Conservation (phyloP, 768 basidiomycete genomes). For the Lepiota venenata region DNA sequence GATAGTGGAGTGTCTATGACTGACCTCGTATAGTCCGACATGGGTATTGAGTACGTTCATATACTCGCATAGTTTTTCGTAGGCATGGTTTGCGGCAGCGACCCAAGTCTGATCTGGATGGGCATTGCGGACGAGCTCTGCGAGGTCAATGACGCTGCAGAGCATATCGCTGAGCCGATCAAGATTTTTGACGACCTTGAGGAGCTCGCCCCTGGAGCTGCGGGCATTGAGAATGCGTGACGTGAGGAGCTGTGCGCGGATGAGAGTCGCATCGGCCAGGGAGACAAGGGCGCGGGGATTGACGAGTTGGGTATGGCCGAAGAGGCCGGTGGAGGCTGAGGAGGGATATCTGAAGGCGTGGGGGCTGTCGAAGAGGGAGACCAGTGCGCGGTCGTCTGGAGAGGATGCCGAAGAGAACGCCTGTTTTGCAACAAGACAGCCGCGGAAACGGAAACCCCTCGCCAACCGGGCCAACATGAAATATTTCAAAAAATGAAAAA, state of each 20-base stretch:
- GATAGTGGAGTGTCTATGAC: conserved; percentile 22
- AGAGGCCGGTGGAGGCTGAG: conserved; percentile 67
- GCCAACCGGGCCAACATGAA: conserved; percentile 31
- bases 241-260: conserved; percentile 79
- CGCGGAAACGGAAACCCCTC: conserved; percentile 37
- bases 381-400: conserved; percentile 60
- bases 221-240: conserved; percentile 76
- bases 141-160: conserved; percentile 95
- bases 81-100: conserved; percentile 78
- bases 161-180: conserved; percentile 95
- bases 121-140: conserved; percentile 89
- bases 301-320: conserved; percentile 73
- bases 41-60: conserved; percentile 98
- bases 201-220: conserved; percentile 69
- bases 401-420: conserved; percentile 48
- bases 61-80: conserved; percentile 91
- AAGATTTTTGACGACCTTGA: conserved; percentile 90
- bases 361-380: conserved; percentile 72
- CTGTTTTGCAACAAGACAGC: conserved; percentile 36
- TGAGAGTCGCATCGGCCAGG: conserved; percentile 75
- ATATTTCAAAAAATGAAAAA: neutral
- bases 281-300: conserved; percentile 65
- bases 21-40: conserved; percentile 83
- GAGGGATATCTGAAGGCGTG: conserved; percentile 27
- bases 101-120: conserved; percentile 89